A percentile compares a stretch with the other conserved stretches of the same genome.
phyloP scores from a whole-genome alignment of 2,329 filamentous ascomycete genomes.

The Tothia fuscella region DNA sequence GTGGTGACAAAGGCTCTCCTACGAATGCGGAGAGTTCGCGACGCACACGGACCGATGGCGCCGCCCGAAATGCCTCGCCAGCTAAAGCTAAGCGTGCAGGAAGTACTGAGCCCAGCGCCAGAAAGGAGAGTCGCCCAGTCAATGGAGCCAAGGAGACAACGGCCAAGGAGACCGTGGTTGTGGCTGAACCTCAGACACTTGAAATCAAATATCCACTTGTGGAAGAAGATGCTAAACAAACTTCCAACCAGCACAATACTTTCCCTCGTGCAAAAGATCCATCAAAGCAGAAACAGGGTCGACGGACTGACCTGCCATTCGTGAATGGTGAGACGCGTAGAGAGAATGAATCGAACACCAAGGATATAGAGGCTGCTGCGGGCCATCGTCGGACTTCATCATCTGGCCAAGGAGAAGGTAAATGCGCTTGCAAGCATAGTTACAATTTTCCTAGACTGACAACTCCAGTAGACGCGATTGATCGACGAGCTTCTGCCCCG shows the following conservation, averaged over 20 bases:
- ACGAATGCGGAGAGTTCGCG: neutral
- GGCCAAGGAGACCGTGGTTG: neutral
- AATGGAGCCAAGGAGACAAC: neutral
- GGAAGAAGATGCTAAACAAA: neutral
- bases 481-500: neutral
- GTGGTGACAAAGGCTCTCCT: neutral
- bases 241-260: neutral
- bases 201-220: no score
- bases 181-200: no score
- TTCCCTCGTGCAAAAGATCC: neutral
- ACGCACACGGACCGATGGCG: conserved; percentile 11
- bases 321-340: conserved; percentile 4
- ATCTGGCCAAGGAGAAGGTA: no score
- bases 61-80: conserved; percentile 20
- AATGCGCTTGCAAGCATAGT: no score
- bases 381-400: no score
- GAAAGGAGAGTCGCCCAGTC: conserved; percentile 4
- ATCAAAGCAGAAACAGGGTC: neutral
- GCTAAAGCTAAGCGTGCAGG: conserved; percentile 23
- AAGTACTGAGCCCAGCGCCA: conserved; percentile 20
- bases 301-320: neutral
- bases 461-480: neutral
- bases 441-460: no score
- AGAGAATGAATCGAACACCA: neutral
- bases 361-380: conserved; percentile 1